These are phyloP conservation scores for Cytospora schulzeri DNA, from an alignment of 2,329 filamentous ascomycete species.

Conservation along the genomic window DNA sequence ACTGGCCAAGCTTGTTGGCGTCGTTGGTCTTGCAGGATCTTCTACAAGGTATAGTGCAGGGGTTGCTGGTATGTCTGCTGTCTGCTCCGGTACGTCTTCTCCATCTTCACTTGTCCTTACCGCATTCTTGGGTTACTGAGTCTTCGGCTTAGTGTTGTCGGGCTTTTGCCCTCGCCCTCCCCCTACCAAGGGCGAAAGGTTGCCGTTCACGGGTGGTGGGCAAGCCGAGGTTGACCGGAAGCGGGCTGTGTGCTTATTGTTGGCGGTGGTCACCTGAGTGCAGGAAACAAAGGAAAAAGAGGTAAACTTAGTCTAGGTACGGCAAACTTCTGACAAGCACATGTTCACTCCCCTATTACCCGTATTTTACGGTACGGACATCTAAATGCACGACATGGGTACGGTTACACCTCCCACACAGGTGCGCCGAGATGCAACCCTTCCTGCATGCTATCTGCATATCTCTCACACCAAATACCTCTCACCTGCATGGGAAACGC, in stretches of 20 bases:
- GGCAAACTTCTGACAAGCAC: slow-evolving; percentile 12
- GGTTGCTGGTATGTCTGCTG: neutral
- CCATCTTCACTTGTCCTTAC: neutral
- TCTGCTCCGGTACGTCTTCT: neutral
- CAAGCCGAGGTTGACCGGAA: slow-evolving; percentile 6
- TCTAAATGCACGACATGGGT: neutral
- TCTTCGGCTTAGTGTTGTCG: neutral
- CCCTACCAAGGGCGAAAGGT: neutral
- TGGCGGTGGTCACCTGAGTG: slow-evolving; percentile 12
- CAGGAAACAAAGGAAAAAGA: neutral
- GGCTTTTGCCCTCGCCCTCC: neutral
- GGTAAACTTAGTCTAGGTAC: neutral
- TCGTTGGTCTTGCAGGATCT: slow-evolving; percentile 6
- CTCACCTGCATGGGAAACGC: neutral
- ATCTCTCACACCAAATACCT: neutral
- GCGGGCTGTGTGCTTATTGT: neutral
- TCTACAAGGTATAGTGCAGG: neutral
- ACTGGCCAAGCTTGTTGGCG: slow-evolving; percentile 12
- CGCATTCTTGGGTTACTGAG: slow-evolving; percentile 11
- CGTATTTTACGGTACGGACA: slow-evolving; percentile 16
- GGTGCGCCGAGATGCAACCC: slow-evolving; percentile 10
- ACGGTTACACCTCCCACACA: slow-evolving; percentile 16
- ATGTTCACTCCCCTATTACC: neutral
- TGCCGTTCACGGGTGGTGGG: neutral
- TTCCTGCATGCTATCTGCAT: neutral